A percentile compares a stretch with the other conserved stretches of the same genome.
Evolutionary conservation across 352 stramenopile genomes (phyloP).

Genomic region (Phytopythium kandeliae): DNA sequence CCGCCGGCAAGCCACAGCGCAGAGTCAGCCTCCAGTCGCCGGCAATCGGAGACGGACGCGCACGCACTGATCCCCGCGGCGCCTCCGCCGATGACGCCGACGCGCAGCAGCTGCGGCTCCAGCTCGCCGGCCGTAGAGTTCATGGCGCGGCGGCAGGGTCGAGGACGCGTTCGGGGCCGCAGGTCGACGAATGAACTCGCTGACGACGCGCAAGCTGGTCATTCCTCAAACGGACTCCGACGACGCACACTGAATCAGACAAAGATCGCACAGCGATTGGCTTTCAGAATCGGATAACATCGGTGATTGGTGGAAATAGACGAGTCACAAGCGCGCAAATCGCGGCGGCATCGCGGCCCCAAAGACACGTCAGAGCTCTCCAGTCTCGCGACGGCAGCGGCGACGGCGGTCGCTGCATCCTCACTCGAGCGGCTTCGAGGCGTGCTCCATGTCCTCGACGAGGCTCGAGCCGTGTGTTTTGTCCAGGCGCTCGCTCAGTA

Average conservation of each 20-base stretch:
- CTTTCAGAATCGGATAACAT: not conserved
- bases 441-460: constrained; percentile 82
- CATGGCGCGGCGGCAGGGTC: not conserved
- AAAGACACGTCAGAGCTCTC: too few species aligned
- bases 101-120: constrained; percentile 12
- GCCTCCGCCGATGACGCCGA: constrained; percentile 69
- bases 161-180: not conserved
- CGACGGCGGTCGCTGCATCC: too few species aligned
- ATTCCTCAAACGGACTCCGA: too few species aligned
- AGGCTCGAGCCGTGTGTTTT: constrained; percentile 85
- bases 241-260: constrained; percentile 4
- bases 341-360: too few species aligned
- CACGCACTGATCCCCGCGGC: constrained; percentile 71
- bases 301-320: not conserved
- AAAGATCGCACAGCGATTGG: not conserved
- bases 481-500: constrained; percentile 82
- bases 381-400: too few species aligned
- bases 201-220: too few species aligned
- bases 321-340: constrained; percentile 2
- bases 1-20: constrained; percentile 3
- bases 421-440: constrained; percentile 25
- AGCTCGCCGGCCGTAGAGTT: too few species aligned
- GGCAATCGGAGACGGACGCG: not conserved
- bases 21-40: not conserved
- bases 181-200: constrained; percentile 4